Conservation (phyloP, 2,329 filamentous ascomycete species). For the Escovopsis weberi region DNA sequence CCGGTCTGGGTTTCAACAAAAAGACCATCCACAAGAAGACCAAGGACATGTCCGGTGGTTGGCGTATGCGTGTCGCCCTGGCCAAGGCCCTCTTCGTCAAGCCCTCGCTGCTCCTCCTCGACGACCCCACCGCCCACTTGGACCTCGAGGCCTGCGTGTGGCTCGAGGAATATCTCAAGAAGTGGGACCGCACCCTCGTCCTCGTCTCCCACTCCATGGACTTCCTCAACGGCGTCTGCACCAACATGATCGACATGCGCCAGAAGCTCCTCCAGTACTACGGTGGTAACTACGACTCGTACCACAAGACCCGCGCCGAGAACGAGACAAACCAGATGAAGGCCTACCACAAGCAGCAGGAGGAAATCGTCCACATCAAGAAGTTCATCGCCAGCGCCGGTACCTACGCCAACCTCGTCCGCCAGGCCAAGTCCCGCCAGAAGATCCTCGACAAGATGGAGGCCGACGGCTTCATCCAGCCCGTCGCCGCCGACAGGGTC, state of each 20-base stretch:
- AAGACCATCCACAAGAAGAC: conserved; percentile 96
- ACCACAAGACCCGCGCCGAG: conserved; percentile 85
- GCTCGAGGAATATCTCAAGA: conserved; percentile 99
- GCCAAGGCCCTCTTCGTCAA: conserved; percentile 97
- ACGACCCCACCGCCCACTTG: conserved; percentile 97
- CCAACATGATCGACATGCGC: conserved; percentile 98
- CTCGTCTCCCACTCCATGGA: conserved; percentile 97
- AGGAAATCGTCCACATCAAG: conserved; percentile 98
- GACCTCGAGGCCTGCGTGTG: conserved; percentile 99
- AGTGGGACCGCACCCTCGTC: conserved; percentile 95
- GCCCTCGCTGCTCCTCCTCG: conserved; percentile 86
- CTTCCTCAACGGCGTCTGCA: conserved; percentile 98
- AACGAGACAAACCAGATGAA: conserved; percentile 98
- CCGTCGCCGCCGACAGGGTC: conserved; percentile 67
- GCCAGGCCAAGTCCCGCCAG: conserved; percentile 96
- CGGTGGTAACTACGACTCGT: conserved; percentile 98
- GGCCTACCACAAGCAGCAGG: conserved; percentile 97
- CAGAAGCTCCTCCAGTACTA: conserved; percentile 84
- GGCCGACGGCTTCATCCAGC: conserved; percentile 95
- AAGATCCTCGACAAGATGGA: conserved; percentile 99
- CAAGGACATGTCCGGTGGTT: conserved; percentile 99
- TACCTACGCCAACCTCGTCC: conserved; percentile 98
- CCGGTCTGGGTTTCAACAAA: conserved; percentile 99
- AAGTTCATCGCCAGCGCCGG: conserved; percentile 99
- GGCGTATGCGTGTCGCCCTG: conserved; percentile 98